Evolutionary conservation across 169 alveolate species (phyloP).

Genomic region (Plasmodium blacklocki): DNA sequence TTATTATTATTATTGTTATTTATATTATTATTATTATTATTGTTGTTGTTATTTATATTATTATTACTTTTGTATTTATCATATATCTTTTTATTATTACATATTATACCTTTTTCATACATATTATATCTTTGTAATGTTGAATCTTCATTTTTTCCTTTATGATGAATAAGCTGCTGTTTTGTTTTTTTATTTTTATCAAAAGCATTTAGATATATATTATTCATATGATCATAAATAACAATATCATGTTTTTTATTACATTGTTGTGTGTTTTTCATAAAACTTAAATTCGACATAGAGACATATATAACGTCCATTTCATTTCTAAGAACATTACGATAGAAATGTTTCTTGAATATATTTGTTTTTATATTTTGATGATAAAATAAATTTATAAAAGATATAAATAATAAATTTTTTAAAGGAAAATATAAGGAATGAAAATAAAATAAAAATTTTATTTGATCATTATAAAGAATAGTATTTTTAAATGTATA

Average conservation of each 20-base stretch:
- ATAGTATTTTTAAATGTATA: constrained; percentile 28
- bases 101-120: not conserved
- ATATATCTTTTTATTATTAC: not conserved
- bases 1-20: not conserved
- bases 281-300: constrained; percentile 8
- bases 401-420: constrained; percentile 37
- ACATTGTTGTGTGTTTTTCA: not conserved
- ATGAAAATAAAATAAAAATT: constrained; percentile 42
- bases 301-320: constrained; percentile 48
- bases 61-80: not conserved
- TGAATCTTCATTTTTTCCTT: too few species aligned
- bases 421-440: constrained; percentile 64
- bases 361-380: constrained; percentile 12
- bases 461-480: constrained; percentile 28
- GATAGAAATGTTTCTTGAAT: constrained; percentile 11
- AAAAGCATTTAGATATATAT: too few species aligned
- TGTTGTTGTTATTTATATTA: not conserved
- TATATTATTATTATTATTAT: not conserved
- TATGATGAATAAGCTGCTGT: too few species aligned
- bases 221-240: too few species aligned
- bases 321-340: constrained; percentile 56
- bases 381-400: constrained; percentile 22
- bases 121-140: too few species aligned
- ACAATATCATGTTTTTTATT: too few species aligned
- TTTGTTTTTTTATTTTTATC: not conserved